These are phyloP conservation scores for Botrytis sinoallii DNA, from an alignment of 2,329 filamentous ascomycete species.

Conservation along the genomic window DNA sequence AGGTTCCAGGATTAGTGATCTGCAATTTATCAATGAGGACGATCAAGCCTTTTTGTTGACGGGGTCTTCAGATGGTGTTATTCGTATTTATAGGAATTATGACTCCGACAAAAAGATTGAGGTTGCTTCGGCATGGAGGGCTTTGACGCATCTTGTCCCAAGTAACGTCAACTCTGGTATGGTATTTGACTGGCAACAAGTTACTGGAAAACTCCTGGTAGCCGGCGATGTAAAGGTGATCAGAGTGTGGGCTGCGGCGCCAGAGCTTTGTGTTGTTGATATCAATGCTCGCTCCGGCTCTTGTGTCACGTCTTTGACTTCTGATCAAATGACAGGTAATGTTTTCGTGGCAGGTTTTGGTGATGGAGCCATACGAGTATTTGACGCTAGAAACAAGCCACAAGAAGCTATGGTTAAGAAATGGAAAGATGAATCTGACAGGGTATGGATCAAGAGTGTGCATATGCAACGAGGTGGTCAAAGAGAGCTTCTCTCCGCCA, in stretches of 20 bases:
- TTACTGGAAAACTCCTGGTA: constrained; percentile 91
- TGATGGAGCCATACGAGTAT: constrained; percentile 89
- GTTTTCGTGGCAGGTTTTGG: constrained; percentile 96
- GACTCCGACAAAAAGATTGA: constrained; percentile 73
- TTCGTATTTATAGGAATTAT: constrained; percentile 91
- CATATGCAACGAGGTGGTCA: constrained; percentile 96
- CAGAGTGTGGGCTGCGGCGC: constrained; percentile 90
- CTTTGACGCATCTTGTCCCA: constrained; percentile 87
- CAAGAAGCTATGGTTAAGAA: constrained; percentile 92
- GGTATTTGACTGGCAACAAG: constrained; percentile 98
- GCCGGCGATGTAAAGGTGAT: constrained; percentile 95
- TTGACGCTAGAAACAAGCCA: constrained; percentile 80
- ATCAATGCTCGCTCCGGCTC: constrained; percentile 92
- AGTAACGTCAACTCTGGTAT: constrained; percentile 93
- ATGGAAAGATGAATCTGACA: constrained; percentile 84
- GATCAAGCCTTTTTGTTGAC: constrained; percentile 94
- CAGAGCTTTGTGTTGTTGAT: constrained; percentile 88
- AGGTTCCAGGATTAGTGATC: constrained; percentile 88
- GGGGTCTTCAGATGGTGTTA: constrained; percentile 89
- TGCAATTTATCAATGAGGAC: constrained; percentile 97
- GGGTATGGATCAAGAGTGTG: constrained; percentile 92
- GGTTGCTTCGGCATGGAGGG: constrained; percentile 86
- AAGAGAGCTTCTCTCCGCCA: constrained; percentile 85
- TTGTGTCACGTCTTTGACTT: constrained; percentile 93
- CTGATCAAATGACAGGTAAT: constrained; percentile 95